A percentile compares a stretch with the other conserved stretches of the same genome.
phyloP scores from a whole-genome alignment of 2,329 filamentous ascomycete genomes.

The Cercospora canescens region DNA sequence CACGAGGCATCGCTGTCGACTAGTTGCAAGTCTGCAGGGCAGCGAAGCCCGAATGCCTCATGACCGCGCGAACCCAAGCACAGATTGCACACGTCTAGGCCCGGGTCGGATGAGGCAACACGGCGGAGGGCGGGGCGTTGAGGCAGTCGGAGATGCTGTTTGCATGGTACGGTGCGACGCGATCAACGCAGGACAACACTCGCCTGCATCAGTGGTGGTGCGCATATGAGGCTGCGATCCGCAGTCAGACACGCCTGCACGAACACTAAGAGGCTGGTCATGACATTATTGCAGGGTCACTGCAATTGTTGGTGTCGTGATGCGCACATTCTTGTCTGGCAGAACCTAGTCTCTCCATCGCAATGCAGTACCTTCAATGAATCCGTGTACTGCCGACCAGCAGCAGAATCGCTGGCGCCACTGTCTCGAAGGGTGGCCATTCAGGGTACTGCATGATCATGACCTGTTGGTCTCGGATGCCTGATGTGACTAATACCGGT shows the following conservation, averaged over 20 bases:
- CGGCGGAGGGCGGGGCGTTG: background rate
- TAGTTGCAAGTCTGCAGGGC: background rate
- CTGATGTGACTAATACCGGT: slow-evolving; percentile 1
- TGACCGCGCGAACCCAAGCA: background rate
- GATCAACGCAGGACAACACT: background rate
- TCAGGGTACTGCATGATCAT: slow-evolving; percentile 2
- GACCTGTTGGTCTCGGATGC: background rate
- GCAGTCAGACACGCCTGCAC: background rate
- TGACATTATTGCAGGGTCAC: slow-evolving; percentile 5
- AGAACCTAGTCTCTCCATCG: slow-evolving; percentile 7
- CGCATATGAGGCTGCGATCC: background rate
- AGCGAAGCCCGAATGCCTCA: background rate
- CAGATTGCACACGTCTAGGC: background rate
- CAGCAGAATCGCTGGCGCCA: slow-evolving; percentile 2
- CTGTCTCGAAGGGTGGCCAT: background rate
- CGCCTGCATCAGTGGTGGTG: background rate
- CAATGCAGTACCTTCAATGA: background rate
- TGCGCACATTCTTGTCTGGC: slow-evolving; percentile 5
- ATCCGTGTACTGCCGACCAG: slow-evolving; percentile 12
- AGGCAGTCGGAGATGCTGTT: background rate
- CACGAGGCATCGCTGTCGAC: background rate
- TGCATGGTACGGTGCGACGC: background rate
- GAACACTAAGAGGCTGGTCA: background rate
- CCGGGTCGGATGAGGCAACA: background rate
- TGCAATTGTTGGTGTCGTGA: background rate